phyloP scores from a whole-genome alignment of 208 protist genomes.

The Naegleria fowleri region DNA sequence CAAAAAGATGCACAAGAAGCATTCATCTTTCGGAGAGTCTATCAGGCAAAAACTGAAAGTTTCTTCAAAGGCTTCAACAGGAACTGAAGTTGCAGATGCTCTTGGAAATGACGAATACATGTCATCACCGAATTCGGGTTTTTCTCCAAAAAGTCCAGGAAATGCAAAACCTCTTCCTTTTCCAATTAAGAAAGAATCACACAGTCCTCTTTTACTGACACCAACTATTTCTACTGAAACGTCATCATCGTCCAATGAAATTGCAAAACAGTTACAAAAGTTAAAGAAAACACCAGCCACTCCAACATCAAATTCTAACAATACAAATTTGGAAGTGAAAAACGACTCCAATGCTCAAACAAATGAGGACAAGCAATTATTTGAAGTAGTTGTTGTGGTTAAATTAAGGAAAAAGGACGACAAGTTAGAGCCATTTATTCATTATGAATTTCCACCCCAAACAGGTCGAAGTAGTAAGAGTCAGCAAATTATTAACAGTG shows the following conservation, averaged over 20 bases:
- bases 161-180: neutral
- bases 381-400: slow-evolving; percentile 24
- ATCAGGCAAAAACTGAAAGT: neutral
- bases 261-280: neutral
- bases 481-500: neutral
- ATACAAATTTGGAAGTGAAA: neutral
- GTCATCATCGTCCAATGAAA: neutral
- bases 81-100: neutral
- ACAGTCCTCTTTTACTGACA: neutral
- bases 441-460: slow-evolving; percentile 7
- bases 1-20: neutral
- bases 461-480: neutral
- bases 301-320: neutral
- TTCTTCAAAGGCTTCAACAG: neutral
- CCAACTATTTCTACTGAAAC: neutral
- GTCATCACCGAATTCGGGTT: neutral
- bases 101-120: neutral
- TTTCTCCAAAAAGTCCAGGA: neutral
- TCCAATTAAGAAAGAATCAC: neutral
- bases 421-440: neutral
- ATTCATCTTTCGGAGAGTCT: neutral
- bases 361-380: neutral
- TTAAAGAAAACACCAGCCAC: neutral
- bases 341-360: neutral
- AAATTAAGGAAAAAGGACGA: neutral